A percentile compares a stretch with the other conserved stretches of the same genome.
phyloP scores from a whole-genome alignment of 352 stramenopile species.

The Pythium vanterpoolii region DNA sequence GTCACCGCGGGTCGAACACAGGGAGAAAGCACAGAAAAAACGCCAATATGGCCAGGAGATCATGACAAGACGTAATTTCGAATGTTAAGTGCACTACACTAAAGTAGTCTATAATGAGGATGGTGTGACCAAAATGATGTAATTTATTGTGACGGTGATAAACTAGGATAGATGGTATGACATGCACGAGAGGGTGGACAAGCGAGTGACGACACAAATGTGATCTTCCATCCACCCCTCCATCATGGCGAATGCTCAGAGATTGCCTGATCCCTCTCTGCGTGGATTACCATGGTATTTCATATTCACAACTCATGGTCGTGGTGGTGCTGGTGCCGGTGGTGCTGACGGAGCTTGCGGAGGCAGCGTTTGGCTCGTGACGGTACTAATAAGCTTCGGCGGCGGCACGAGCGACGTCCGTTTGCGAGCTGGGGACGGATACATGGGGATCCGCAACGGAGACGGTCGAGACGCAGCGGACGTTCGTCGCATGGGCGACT shows the following conservation, averaged over 20 bases:
- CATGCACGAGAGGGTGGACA: conserved; percentile 6
- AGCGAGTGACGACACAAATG: neutral
- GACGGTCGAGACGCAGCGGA: conserved; percentile 10
- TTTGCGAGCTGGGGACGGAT: conserved; percentile 18
- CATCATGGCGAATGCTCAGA: no score
- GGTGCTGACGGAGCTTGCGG: neutral
- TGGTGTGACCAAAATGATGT: neutral
- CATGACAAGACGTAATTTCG: neutral
- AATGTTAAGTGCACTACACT: neutral
- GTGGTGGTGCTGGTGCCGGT: neutral
- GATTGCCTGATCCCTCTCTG: no score
- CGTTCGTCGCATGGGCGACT: conserved; percentile 18
- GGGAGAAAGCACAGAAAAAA: neutral
- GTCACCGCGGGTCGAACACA: neutral
- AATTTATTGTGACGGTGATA: neutral
- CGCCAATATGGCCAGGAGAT: neutral
- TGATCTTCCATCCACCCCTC: neutral
- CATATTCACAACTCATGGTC: neutral
- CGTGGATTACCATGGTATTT: no score
- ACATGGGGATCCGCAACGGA: conserved; percentile 22
- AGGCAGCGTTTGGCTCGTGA: conserved; percentile 1
- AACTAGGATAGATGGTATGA: neutral
- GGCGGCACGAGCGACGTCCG: conserved; percentile 21
- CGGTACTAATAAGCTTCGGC: conserved; percentile 23
- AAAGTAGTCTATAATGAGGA: neutral